Evolutionary conservation across 768 basidiomycete genomes (phyloP).

Genomic region (Leccinellum albellum): DNA sequence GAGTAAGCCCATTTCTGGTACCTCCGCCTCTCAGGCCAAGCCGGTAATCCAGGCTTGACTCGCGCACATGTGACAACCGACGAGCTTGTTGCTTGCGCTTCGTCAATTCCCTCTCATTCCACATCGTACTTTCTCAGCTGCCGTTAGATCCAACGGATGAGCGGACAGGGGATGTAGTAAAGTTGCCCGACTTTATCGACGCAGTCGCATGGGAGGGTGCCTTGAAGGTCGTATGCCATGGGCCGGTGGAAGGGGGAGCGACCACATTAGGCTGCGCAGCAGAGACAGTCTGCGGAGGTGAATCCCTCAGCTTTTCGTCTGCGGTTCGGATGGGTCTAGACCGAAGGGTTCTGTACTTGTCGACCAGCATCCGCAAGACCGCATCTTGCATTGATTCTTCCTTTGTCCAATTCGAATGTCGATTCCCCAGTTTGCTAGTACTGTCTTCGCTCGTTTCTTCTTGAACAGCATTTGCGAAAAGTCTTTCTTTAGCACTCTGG

Average conservation of each 20-base stretch:
- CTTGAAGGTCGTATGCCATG: slow-evolving; percentile 69
- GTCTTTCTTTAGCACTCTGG: slow-evolving; percentile 50
- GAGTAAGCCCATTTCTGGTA: neutral
- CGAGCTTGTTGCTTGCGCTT: slow-evolving; percentile 53
- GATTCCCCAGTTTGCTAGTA: slow-evolving; percentile 33
- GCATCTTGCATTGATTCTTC: slow-evolving; percentile 69
- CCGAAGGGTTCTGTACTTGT: slow-evolving; percentile 83
- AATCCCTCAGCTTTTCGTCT: slow-evolving; percentile 60
- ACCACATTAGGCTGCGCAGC: neutral
- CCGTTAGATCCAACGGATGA: slow-evolving; percentile 12
- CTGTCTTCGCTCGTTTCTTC: slow-evolving; percentile 7
- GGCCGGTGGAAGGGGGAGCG: slow-evolving; percentile 22
- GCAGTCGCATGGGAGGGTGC: slow-evolving; percentile 51
- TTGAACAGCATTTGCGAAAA: slow-evolving; percentile 59
- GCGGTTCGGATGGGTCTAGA: slow-evolving; percentile 54
- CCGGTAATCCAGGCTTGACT: slow-evolving; percentile 74
- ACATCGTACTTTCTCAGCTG: slow-evolving; percentile 38
- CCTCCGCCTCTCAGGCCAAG: slow-evolving; percentile 47
- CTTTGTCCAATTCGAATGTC: slow-evolving; percentile 71
- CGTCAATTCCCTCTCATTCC: slow-evolving; percentile 45
- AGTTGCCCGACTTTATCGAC: slow-evolving; percentile 50
- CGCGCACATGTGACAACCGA: slow-evolving; percentile 58
- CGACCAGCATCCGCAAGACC: slow-evolving; percentile 79
- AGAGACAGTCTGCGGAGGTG: slow-evolving; percentile 34
- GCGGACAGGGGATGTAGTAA: slow-evolving; percentile 31